Evolutionary conservation across 108 stramenopile genomes (phyloP).

Genomic region (Skeletonema menzelii): DNA sequence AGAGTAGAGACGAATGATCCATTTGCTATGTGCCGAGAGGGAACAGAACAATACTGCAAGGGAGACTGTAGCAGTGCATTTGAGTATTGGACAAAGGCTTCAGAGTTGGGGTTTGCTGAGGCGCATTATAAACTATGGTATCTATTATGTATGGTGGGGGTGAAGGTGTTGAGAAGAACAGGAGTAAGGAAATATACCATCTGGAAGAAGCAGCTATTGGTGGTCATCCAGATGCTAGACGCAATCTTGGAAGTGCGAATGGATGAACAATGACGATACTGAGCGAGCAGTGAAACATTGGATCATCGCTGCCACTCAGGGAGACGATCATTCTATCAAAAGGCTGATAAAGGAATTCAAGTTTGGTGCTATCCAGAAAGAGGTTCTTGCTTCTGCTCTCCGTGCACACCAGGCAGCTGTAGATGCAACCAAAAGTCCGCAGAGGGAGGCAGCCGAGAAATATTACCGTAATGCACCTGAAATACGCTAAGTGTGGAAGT

Average conservation of each 20-base stretch:
- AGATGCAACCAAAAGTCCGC: constrained; percentile 4
- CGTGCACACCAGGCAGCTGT: constrained; percentile 2
- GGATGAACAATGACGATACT: background rate
- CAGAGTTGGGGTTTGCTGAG: background rate
- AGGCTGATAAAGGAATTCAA: background rate
- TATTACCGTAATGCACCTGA: background rate
- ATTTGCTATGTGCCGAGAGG: background rate
- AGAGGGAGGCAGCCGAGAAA: background rate
- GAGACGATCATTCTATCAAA: background rate
- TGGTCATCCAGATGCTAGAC: background rate
- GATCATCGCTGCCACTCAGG: background rate
- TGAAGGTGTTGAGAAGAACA: background rate
- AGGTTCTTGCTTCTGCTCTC: background rate
- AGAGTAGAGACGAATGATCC: constrained; percentile 1
- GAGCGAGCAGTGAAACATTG: constrained; percentile 5
- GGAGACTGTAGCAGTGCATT: background rate
- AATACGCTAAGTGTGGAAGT: no score
- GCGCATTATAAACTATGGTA: background rate
- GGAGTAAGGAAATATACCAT: background rate
- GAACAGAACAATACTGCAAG: background rate
- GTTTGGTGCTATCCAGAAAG: background rate
- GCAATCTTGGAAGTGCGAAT: background rate
- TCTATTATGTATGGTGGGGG: background rate
- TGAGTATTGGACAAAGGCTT: background rate
- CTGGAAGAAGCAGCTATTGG: constrained; percentile 5